Base-by-base conservation (phyloP, 1,284 basidiomycete species). In the Marasmius tenuissimus region DNA sequence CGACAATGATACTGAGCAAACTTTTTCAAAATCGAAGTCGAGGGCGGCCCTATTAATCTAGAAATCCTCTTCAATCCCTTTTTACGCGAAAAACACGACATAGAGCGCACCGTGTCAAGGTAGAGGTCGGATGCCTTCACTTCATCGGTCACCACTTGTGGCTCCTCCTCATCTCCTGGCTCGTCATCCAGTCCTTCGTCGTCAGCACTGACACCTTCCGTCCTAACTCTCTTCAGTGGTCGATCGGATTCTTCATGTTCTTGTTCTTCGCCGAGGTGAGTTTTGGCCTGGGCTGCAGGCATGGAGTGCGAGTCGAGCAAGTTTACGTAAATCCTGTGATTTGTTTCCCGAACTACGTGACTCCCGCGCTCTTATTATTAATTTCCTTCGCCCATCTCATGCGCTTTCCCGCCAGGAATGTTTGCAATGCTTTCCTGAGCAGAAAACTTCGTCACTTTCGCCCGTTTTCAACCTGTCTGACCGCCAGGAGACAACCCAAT, bases 21-120 rank as follows among this genome's bases (percentile, higher is more conserved):
- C 85, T 81, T 97, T 95, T 80, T 99, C 97, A 72, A 99, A 99
- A 78, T 99, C 97, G 76, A 99, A 99, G 76, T 99, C 97, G 63
- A 99, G 87, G 45, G 89, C 82, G 60, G 85, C 85, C 61, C 96
- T 85, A 71, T 96, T 94, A 66, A 97, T 92, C 96, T 95, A 69
- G 62, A 56, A 67, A 64, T 62, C 61, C 47, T 58, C 66, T 65
- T 55, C 66, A 59, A 57, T 50, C 34, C 51, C 27, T 27, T 27
- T 27, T 34, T 39, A 38, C 37, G 33, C 40, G 40, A 58, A 60
- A 48, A 57, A 45, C 42, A 51, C 76, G 83, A 73, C 57, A 58
- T 38, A 22, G 62, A 61, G 68, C 74, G 69, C 75, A 93, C 96
- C 59, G 97, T 98, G 77, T 99, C 97, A 60, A 99, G 88, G 74